Base-by-base conservation (phyloP, 208 protist species). In the Wallacemonas collosoma region DNA sequence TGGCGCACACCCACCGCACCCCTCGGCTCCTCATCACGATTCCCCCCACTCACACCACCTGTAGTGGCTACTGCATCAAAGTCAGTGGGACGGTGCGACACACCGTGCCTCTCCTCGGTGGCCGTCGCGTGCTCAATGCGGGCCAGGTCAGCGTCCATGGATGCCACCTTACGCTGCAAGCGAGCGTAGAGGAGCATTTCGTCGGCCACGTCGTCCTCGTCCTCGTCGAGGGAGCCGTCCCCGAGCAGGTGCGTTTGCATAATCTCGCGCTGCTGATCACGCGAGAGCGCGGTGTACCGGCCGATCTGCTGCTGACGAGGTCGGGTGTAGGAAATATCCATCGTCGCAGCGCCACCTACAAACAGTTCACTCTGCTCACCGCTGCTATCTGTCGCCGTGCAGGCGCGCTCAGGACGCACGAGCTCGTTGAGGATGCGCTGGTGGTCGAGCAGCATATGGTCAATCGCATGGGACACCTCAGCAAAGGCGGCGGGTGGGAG, bases 371-470 rank as follows among this genome's bases (percentile, higher is more conserved):
- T 58, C 35, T 55, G 67, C 48, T 71, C 38, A 53, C 12, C 54
- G 65, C 35, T 40, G 35, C 60, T 61, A 14, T 14, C 44, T 43
- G 5, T 41, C 35, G 15, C 53, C 26, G 26, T 26, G n/a, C n/a
- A 11, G 2, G n/a, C 47, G 44, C 62, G 70, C 38, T 84, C 75
- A 56, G 83, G 85, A 41, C 60, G 60, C 11, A 81, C 64, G 41
- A 95, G 85, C 51, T 81, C 61, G 8, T 86, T 69, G 12, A 96
- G 69, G 26, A 94, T 72, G 12, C 74, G 68, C 60, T 88, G 83
- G 57, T 93, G 86, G 50, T 93, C 88, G 15, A 77, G 80, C 48
- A 96, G 79, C 91, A 96, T 96, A 51, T 80, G 38, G 48, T 94
- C 86, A 5, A 96, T 74, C 8, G 77, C 60, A 1, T 56, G 60